Base-by-base conservation (phyloP, 768 basidiomycete species). In the Coprinellus aureogranulatus region DNA sequence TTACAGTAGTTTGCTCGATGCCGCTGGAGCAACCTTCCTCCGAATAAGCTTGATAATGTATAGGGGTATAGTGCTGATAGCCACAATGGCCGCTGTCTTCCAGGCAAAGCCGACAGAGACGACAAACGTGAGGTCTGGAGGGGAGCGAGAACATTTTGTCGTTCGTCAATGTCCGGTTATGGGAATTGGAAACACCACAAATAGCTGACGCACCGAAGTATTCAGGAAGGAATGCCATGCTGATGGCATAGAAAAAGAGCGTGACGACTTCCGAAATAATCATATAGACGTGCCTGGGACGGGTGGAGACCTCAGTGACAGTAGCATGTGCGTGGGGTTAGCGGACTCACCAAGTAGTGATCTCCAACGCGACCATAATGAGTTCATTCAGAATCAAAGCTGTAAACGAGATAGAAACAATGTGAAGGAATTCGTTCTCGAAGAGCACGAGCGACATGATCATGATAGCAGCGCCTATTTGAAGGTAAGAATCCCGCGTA, bases 281-380 rank as follows among this genome's bases (percentile, higher is more conserved):
- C 96, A 98, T 98, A 72, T 97, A 97, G 3, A 86, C 66, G 73
- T 99, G 97, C 94, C 92, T 94, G 57, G 6, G 10, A 22, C 22
- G 11, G 6, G 60, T 16, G 26, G 53, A 23, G 34, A 44, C 37
- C 28, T 60, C 26, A 23, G 51, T 26, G 52, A 54, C 8, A 16
- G 18, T 9, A 46, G 12, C 34, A 2, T 31, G 18, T 39, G 31
- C 12, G 27, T 20, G 12, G 48, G 62, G 40, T 39, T 26, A 37
- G 9, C 46, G 45, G 26, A 64, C 77, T 55, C 64, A 92, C 96
- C 96, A 99, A 60, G 92, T 98, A 2, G 95, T 98, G 58, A 98
- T 94, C 73, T 98, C 95, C 63, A 98, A 72, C 2, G 95, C 94
- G 46, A 98, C 97, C 97, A 98, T 99, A 73, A 98, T 94, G 51